A percentile compares a stretch with the other conserved stretches of the same genome.
Conservation (phyloP, 805 yeast species). For the Lipomyces sp. region DNA sequence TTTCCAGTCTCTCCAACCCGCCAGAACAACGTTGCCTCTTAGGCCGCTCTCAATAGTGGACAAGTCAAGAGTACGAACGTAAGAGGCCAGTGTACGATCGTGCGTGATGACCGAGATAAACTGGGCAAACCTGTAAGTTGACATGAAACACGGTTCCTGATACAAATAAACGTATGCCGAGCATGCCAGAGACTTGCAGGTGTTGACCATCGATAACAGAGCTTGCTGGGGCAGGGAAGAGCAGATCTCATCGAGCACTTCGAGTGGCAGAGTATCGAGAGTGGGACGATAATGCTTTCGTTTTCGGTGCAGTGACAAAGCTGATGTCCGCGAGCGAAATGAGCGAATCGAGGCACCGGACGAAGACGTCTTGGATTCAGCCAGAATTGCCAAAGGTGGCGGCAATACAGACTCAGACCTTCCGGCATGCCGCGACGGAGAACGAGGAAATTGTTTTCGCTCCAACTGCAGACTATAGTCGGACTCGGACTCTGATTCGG, state of each 20-base stretch:
- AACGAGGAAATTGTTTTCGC: not conserved
- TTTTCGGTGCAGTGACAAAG: conserved; percentile 14
- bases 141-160: conserved; percentile 57
- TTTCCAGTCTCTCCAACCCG: conserved; percentile 95
- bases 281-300: conserved; percentile 22
- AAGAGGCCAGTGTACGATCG: conserved; percentile 58
- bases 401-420: conserved; percentile 24
- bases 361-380: conserved; percentile 16
- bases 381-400: conserved; percentile 22
- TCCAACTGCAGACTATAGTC: conserved; percentile 10
- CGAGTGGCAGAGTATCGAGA: conserved; percentile 41
- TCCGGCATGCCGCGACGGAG: not conserved
- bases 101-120: conserved; percentile 70
- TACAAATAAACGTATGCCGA: conserved; percentile 51
- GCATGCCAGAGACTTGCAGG: conserved; percentile 27
- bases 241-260: conserved; percentile 41
- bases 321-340: conserved; percentile 30
- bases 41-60: conserved; percentile 49
- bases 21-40: conserved; percentile 47
- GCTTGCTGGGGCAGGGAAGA: conserved; percentile 48
- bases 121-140: conserved; percentile 82
- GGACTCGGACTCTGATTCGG: conserved; percentile 19
- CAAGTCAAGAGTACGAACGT: conserved; percentile 63
- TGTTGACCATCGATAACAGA: conserved; percentile 55
- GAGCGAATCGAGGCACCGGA: conserved; percentile 36